Conservation (phyloP, 768 basidiomycete genomes). For the Leucosporidium yakuticum region DNA sequence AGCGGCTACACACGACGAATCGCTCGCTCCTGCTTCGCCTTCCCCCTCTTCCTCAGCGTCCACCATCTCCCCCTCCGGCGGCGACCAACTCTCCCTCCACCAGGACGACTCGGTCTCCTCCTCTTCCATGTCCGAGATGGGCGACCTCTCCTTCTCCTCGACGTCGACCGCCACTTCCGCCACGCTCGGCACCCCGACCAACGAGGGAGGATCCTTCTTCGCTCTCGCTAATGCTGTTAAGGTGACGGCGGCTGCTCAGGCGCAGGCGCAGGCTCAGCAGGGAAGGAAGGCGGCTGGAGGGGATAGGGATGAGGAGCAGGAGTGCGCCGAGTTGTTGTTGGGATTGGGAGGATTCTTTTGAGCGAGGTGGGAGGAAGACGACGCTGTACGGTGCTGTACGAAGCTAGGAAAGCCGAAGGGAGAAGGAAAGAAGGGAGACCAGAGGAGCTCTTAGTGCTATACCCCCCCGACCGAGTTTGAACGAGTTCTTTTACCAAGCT, state of each 20-base stretch:
- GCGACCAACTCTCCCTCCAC: neutral
- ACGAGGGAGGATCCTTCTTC: neutral
- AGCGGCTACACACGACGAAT: neutral
- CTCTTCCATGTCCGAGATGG: neutral
- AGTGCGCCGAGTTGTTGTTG: conserved; percentile 29
- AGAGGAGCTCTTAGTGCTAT: too few relatives aligned
- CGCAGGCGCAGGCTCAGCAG: neutral
- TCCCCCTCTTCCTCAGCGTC: neutral
- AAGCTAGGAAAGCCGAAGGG: neutral
- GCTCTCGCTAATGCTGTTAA: too few relatives aligned
- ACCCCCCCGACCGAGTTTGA: too few relatives aligned
- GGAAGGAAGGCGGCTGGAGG: neutral
- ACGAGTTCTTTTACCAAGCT: too few relatives aligned
- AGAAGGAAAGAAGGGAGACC: too few relatives aligned
- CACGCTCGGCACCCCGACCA: neutral
- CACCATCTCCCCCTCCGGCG: neutral
- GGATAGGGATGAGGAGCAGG: conserved; percentile 21
- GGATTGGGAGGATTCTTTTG: conserved; percentile 28
- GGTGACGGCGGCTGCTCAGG: too few relatives aligned
- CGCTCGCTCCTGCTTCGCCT: neutral
- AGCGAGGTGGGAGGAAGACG: neutral
- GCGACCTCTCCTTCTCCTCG: conserved; percentile 1
- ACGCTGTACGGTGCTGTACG: neutral
- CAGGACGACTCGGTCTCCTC: neutral
- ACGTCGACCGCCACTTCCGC: neutral